Conservation (phyloP, 2,329 filamentous ascomycete species). For the Xylariaceae sp. region DNA sequence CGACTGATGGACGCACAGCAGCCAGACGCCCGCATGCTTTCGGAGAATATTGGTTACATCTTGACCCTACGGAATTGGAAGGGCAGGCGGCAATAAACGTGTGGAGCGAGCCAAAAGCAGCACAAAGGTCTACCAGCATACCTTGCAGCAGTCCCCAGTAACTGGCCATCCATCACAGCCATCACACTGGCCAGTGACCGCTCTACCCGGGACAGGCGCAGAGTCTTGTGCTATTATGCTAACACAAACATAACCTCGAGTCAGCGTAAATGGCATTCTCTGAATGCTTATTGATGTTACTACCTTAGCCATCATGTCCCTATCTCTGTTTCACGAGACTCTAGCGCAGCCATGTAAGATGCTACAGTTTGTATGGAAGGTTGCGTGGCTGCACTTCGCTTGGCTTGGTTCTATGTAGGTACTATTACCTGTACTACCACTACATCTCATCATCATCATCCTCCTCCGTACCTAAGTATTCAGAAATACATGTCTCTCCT, state of each 20-base stretch:
- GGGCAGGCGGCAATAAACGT: too few species aligned
- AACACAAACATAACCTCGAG: not conserved
- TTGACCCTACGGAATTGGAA: too few species aligned
- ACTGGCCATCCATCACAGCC: constrained; percentile 1
- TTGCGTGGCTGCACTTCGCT: too few species aligned
- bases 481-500: constrained; percentile 13
- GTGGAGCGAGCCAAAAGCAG: too few species aligned
- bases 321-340: not conserved
- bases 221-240: not conserved
- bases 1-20: constrained; percentile 7
- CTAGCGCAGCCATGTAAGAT: not conserved
- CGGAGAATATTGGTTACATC: constrained; percentile 23
- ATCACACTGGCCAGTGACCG: not conserved
- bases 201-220: constrained; percentile 3
- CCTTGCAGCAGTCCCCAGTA: too few species aligned
- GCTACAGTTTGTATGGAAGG: too few species aligned
- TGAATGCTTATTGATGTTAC: not conserved
- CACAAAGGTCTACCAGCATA: too few species aligned
- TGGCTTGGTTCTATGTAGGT: not conserved
- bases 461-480: not conserved
- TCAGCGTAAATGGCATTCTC: constrained; percentile 8
- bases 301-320: not conserved
- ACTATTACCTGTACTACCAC: constrained; percentile 6
- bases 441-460: too few species aligned
- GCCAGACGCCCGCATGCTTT: constrained; percentile 7